Evolutionary conservation across 257 asterid genomes (phyloP).

Genomic region (Scutellaria barbata): DNA sequence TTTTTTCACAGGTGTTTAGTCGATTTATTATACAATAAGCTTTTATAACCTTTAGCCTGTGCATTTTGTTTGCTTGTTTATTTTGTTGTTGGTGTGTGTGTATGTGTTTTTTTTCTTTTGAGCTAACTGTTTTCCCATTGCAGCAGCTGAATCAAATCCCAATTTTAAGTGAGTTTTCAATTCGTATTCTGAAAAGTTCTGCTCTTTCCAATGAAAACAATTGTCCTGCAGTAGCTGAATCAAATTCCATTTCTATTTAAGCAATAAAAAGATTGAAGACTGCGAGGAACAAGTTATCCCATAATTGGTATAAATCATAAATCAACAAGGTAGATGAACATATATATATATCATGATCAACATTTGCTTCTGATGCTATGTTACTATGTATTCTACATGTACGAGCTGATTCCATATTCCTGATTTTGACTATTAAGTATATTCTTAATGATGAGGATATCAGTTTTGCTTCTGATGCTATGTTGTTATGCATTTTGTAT

Average conservation of each 20-base stretch:
- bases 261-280: too few relatives aligned
- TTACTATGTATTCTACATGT: too few relatives aligned
- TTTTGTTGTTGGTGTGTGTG: background rate
- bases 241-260: slow-evolving; percentile 64
- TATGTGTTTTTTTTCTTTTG: slow-evolving; percentile 16
- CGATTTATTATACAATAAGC: background rate
- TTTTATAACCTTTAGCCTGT: slow-evolving; percentile 4
- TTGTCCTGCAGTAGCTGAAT: slow-evolving; percentile 64
- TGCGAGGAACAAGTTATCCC: too few relatives aligned
- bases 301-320: too few relatives aligned
- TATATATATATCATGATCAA: too few relatives aligned
- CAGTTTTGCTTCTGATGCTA: too few relatives aligned
- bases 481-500: too few relatives aligned
- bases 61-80: slow-evolving; percentile 22
- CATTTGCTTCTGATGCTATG: too few relatives aligned
- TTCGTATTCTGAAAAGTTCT: slow-evolving; percentile 3
- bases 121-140: slow-evolving; percentile 63
- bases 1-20: background rate
- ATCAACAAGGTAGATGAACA: too few relatives aligned
- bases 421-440: too few relatives aligned
- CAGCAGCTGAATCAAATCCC: slow-evolving; percentile 76
- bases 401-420: too few relatives aligned
- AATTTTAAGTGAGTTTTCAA: slow-evolving; percentile 63
- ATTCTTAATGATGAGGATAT: too few relatives aligned
- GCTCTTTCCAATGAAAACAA: slow-evolving; percentile 1